These are phyloP conservation scores for Wallemia mellicola DNA, from an alignment of 1,284 basidiomycete genomes.

Conservation along the genomic window DNA sequence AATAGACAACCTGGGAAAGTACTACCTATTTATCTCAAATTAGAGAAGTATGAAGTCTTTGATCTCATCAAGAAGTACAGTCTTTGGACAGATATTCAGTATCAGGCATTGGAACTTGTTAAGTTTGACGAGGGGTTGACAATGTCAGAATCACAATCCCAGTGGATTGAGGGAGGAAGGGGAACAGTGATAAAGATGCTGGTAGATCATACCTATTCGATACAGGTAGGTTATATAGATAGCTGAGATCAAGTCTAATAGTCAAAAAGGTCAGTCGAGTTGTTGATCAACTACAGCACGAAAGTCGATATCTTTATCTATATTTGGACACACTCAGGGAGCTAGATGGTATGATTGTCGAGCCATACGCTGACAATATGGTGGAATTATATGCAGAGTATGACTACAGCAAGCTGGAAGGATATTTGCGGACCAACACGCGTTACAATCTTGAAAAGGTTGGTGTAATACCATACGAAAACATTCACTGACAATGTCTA, in stretches of 20 bases:
- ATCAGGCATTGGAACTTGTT: conserved; percentile 67
- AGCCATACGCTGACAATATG: conserved; percentile 14
- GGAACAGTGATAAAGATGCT: conserved; percentile 37
- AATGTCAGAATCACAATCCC: conserved; percentile 1
- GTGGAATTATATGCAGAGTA: conserved; percentile 78
- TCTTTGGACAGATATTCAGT: conserved; percentile 76
- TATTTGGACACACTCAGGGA: conserved; percentile 52
- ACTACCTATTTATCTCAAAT: conserved; percentile 54
- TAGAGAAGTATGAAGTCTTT: conserved; percentile 69
- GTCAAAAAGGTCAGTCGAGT: conserved; percentile 42
- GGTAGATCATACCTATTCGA: conserved; percentile 82
- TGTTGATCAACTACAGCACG: conserved; percentile 48
- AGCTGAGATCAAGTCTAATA: background rate
- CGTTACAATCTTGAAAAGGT: conserved; percentile 73
- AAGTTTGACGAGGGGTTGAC: conserved; percentile 46
- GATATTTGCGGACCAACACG: conserved; percentile 68
- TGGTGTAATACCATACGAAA: conserved; percentile 3
- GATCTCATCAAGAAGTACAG: conserved; percentile 82
- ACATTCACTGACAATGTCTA: background rate
- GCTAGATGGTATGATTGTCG: background rate
- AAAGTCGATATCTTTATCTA: conserved; percentile 58
- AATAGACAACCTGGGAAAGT: conserved; percentile 85
- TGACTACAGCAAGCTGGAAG: conserved; percentile 44
- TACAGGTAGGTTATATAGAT: conserved; percentile 37
- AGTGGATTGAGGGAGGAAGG: background rate